A percentile compares a stretch with the other conserved stretches of the same genome.
Conservation (phyloP, 441 rosid species). For the Gossypium aridum region DNA sequence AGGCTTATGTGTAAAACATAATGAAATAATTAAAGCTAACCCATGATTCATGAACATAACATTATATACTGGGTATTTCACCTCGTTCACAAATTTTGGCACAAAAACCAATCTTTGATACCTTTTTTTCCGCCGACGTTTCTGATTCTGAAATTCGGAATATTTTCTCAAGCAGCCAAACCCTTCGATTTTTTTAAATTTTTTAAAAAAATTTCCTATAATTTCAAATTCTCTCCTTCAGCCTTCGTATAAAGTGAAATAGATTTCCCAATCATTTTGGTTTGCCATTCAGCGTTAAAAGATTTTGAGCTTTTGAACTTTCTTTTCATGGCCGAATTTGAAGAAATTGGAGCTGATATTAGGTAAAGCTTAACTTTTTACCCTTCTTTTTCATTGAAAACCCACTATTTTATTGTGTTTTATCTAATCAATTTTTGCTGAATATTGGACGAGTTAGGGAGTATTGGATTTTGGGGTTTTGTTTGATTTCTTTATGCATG, state of each 20-base stretch:
- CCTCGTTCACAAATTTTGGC: neutral
- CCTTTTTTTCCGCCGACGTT: neutral
- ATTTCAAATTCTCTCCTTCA: neutral
- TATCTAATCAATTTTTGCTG: neutral
- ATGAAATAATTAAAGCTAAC: neutral
- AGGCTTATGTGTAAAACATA: too few relatives aligned
- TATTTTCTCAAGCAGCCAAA: neutral
- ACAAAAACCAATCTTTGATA: neutral
- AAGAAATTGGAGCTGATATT: constrained; percentile 48
- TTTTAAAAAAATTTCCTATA: neutral
- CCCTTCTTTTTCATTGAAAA: neutral
- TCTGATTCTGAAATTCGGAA: neutral
- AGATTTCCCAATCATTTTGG: neutral
- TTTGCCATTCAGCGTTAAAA: neutral
- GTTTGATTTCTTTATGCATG: neutral
- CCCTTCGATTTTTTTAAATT: neutral
- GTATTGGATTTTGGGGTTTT: neutral
- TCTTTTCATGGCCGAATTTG: constrained; percentile 36
- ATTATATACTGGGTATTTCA: neutral
- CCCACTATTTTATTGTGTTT: neutral
- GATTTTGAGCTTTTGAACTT: neutral
- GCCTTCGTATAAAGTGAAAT: neutral
- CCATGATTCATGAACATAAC: neutral
- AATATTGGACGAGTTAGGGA: neutral
- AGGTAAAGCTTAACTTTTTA: constrained; percentile 21